These are phyloP conservation scores for Cylindrotheca closterium DNA, from an alignment of 108 stramenopile species.

Conservation along the genomic window DNA sequence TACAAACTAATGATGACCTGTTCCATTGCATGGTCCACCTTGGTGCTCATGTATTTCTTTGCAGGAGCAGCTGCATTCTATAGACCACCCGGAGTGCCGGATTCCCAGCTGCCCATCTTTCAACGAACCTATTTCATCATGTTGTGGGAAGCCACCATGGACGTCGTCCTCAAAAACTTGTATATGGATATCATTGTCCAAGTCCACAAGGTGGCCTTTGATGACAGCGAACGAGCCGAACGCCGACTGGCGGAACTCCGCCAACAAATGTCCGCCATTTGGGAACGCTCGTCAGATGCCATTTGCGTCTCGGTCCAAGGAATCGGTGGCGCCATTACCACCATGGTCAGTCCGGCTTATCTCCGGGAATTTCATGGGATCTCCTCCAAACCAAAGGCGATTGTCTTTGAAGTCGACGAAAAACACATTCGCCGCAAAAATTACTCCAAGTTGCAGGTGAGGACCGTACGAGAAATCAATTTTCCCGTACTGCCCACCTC, in stretches of 20 bases:
- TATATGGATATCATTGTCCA: conserved; percentile 62
- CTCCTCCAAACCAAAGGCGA: conserved; percentile 6
- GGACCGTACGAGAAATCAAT: no score
- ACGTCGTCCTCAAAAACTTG: conserved; percentile 46
- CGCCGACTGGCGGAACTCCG: conserved; percentile 47
- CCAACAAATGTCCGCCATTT: conserved; percentile 43
- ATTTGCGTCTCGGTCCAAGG: conserved; percentile 46
- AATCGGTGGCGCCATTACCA: conserved; percentile 24
- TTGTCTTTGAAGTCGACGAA: conserved; percentile 11
- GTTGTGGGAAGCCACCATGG: conserved; percentile 37
- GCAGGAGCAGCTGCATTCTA: conserved; percentile 17
- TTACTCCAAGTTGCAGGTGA: no score
- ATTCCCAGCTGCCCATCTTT: no score
- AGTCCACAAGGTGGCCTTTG: conserved; percentile 45
- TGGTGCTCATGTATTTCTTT: conserved; percentile 43
- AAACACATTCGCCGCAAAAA: background rate
- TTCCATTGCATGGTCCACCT: conserved; percentile 39
- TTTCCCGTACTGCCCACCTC: no score
- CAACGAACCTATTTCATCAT: conserved; percentile 22
- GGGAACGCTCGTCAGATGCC: conserved; percentile 57
- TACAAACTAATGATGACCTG: conserved; percentile 38
- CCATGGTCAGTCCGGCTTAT: conserved; percentile 52
- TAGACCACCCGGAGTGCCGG: conserved; percentile 4
- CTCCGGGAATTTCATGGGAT: background rate
- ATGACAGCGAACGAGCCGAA: conserved; percentile 31